These are phyloP conservation scores for Cyclotella sp. DNA, from an alignment of 108 stramenopile species.

Conservation along the genomic window DNA sequence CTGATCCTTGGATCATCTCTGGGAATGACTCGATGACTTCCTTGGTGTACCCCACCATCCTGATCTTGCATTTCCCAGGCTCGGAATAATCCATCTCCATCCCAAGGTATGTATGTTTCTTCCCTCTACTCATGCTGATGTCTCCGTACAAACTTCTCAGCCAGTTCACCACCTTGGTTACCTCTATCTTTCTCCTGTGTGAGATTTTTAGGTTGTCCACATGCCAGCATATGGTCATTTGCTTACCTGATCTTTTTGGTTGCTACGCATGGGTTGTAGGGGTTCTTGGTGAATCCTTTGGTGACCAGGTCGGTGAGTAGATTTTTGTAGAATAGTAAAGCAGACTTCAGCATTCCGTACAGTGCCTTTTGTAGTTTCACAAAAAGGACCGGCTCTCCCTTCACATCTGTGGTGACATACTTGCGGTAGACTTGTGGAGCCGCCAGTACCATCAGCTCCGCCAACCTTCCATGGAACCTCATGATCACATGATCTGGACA, in stretches of 20 bases:
- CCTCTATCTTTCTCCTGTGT: background rate
- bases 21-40: background rate
- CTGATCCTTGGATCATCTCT: background rate
- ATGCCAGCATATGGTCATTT: constrained; percentile 4
- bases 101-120: background rate
- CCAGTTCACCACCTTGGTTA: background rate
- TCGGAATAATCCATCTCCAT: background rate
- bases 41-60: background rate
- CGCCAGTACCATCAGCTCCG: background rate
- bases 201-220: background rate
- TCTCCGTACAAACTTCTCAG: background rate
- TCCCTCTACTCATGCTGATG: background rate
- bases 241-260: background rate
- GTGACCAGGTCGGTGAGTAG: background rate
- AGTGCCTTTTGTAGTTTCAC: background rate
- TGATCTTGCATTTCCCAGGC: background rate
- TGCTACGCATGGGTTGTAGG: constrained; percentile 1
- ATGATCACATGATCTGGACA: background rate
- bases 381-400: background rate
- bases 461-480: background rate
- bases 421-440: background rate
- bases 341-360: background rate
- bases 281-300: background rate
- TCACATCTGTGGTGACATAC: background rate
- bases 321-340: constrained; percentile 1